Conservation (phyloP, 345 rosid genomes). For the Hibiscus trionum region DNA sequence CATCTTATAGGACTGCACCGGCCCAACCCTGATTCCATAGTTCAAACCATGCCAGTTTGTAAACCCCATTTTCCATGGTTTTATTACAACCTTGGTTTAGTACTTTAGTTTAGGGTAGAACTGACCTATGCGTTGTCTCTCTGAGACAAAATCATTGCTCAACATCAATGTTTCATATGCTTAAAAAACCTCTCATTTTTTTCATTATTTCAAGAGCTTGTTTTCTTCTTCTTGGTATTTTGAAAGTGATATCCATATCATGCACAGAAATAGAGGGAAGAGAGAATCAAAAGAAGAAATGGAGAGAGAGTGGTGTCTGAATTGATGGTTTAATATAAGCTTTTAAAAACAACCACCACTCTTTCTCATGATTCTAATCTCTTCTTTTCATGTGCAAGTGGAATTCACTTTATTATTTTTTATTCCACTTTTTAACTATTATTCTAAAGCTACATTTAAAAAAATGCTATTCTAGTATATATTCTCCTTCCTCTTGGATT, state of each 20-base stretch:
- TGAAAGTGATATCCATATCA: slow-evolving; percentile 4
- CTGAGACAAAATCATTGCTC: slow-evolving; percentile 45
- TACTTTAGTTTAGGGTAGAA: slow-evolving; percentile 18
- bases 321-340: slow-evolving; percentile 10
- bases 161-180: slow-evolving; percentile 22
- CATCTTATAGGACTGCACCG: not conserved
- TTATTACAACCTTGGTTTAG: not conserved
- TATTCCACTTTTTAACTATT: slow-evolving; percentile 20
- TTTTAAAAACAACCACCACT: slow-evolving; percentile 20
- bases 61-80: slow-evolving; percentile 1
- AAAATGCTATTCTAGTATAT: slow-evolving; percentile 8
- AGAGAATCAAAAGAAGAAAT: not conserved
- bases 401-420: slow-evolving; percentile 27
- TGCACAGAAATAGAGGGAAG: slow-evolving; percentile 10
- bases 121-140: slow-evolving; percentile 7
- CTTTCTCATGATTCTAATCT: slow-evolving; percentile 42
- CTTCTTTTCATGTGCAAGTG: slow-evolving; percentile 42
- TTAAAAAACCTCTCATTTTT: slow-evolving; percentile 19
- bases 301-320: not conserved
- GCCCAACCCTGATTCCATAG: not conserved
- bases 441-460: slow-evolving; percentile 20
- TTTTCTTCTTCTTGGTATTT: not conserved
- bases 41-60: slow-evolving; percentile 8
- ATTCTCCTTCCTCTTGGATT: not conserved
- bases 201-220: slow-evolving; percentile 20